Evolutionary conservation across 2,329 filamentous ascomycete genomes (phyloP), one percentile per base, ranked within the genome.

Genomic region (Magnaporthiopsis rhizophila): DNA sequence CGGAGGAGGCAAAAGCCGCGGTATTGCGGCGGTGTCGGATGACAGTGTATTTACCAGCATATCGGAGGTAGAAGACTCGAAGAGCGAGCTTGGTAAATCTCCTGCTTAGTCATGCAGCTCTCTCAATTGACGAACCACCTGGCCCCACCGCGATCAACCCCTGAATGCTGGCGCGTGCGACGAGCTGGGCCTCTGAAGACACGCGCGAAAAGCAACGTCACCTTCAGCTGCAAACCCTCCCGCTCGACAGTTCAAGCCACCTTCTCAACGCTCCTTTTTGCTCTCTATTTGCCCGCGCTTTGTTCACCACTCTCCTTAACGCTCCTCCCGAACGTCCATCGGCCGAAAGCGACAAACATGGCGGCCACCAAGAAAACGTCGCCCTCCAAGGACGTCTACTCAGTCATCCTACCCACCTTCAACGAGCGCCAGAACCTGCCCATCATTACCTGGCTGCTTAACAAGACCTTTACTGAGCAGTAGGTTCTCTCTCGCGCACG

Each of bases 341-440:
- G 45, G 21, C 45, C 45, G 45, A 24, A 24, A 53, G 15, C 45
- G 45, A 24, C 18, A 8, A 32, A 58, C 18, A 86, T 86, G 83
- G 80, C 82, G 65, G 74, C 78, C 63, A 70, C 71, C 63, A 81
- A 79, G 70, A 72, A 74, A 62, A 59, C 62, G 2, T 6, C 24
- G 56, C 59, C 62, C 15, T 67, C 72, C 62, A 76, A 77, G 71
- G 83, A 95, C 83, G 96, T 94, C 80, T 99, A 97, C 85, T 97
- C 94, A 70, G 89, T 99, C 75, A 94, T 99, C 74, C 87, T 99
- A 69, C 95, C 95, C 65, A 99, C 95, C 67, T 99, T 97, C 86
- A 98, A 99, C 78, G 95, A 99, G 85, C 91, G 95, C 75, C 88
- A 88, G 77, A 99, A 99, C 80, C 87, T 99, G 70, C 95, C 95